These are phyloP conservation scores for Rhododendron henanense DNA, from an alignment of 148 eudicot species.

Conservation along the genomic window DNA sequence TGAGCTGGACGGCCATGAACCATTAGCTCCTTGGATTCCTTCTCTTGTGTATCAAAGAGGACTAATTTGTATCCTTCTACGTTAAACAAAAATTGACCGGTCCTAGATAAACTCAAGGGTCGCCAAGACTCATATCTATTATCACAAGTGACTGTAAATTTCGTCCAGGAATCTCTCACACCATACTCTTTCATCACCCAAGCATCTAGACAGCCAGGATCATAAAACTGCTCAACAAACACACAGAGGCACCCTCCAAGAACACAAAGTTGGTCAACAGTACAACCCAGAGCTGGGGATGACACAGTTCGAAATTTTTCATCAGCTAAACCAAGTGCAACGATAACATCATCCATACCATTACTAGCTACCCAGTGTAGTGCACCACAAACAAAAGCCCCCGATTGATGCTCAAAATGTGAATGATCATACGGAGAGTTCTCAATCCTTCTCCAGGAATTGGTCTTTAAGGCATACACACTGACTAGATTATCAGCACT, in stretches of 20 bases:
- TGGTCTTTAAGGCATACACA: neutral
- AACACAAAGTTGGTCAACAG: neutral
- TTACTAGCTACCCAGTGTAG: neutral
- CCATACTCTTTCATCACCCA: slow-evolving; percentile 11
- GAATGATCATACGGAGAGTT: neutral
- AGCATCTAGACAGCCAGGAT: neutral
- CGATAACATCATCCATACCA: neutral
- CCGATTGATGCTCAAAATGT: neutral
- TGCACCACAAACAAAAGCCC: slow-evolving; percentile 2
- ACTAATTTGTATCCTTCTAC: neutral
- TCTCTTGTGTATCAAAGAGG: neutral
- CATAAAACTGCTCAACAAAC: neutral
- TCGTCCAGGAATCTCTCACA: neutral
- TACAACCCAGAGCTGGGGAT: neutral
- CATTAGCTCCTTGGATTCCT: neutral
- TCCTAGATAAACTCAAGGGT: neutral
- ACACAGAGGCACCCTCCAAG: slow-evolving; percentile 9
- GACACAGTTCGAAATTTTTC: neutral
- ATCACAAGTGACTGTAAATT: neutral
- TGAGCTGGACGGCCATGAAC: neutral
- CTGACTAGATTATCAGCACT: neutral
- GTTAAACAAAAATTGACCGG: neutral
- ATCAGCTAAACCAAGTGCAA: neutral
- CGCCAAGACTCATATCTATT: neutral
- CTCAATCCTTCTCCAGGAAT: slow-evolving; percentile 9